Evolutionary conservation across 169 alveolate species (phyloP).

Genomic region (Plasmodium reichenowi): DNA sequence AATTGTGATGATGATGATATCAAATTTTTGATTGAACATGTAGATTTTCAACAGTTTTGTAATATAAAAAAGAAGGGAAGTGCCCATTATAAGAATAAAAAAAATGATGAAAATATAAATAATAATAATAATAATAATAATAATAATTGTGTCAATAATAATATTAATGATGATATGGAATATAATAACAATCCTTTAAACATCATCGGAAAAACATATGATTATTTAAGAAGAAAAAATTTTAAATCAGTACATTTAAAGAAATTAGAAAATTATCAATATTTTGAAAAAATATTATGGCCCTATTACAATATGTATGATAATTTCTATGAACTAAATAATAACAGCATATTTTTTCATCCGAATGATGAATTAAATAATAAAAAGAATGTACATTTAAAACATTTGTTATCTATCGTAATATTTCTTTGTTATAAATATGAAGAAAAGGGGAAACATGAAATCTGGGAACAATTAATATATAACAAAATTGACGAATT

Average conservation of each 20-base stretch:
- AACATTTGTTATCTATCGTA: slow-evolving; percentile 53
- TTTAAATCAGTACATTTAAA: slow-evolving; percentile 56
- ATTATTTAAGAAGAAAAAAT: slow-evolving; percentile 41
- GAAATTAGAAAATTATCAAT: slow-evolving; percentile 65
- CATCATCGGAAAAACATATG: slow-evolving; percentile 65
- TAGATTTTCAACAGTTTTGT: slow-evolving; percentile 54
- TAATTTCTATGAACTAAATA: slow-evolving; percentile 13
- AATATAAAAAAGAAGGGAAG: slow-evolving; percentile 2
- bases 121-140: background rate
- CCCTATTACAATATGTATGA: slow-evolving; percentile 62
- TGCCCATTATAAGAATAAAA: background rate
- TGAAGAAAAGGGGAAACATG: slow-evolving; percentile 74
- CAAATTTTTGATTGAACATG: slow-evolving; percentile 54
- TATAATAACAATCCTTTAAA: background rate
- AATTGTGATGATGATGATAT: background rate
- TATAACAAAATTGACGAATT: slow-evolving; percentile 67
- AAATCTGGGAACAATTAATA: slow-evolving; percentile 74
- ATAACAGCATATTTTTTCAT: slow-evolving; percentile 44
- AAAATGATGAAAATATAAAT: background rate
- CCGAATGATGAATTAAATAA: background rate
- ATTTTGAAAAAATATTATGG: slow-evolving; percentile 72
- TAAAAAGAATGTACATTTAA: slow-evolving; percentile 21
- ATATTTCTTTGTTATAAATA: slow-evolving; percentile 74
- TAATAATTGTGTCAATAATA: no score
- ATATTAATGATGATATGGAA: no score